Conservation (phyloP, 768 basidiomycete species). For the Mycena vitilis region DNA sequence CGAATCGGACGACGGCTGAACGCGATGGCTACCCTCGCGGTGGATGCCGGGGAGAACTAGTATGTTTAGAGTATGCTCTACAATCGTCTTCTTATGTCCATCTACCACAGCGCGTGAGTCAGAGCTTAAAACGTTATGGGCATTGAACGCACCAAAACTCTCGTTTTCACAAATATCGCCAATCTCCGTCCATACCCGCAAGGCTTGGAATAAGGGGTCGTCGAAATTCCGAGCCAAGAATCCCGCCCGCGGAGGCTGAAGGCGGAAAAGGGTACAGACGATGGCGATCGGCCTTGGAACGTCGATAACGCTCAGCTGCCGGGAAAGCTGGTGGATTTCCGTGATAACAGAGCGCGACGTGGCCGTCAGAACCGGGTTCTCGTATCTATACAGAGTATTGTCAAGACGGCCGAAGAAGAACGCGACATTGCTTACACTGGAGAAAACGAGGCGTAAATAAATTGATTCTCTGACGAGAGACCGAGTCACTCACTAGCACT, state of each 20-base stretch:
- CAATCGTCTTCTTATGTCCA: slow-evolving; percentile 77
- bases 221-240: slow-evolving; percentile 40
- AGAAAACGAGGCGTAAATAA: slow-evolving; percentile 27
- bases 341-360: slow-evolving; percentile 78
- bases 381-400: slow-evolving; percentile 58
- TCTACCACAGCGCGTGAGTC: slow-evolving; percentile 54
- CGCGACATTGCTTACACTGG: slow-evolving; percentile 53
- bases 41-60: slow-evolving; percentile 81
- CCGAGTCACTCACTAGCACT: slow-evolving; percentile 67
- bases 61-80: slow-evolving; percentile 85
- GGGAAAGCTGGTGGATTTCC: slow-evolving; percentile 74
- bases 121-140: slow-evolving; percentile 21
- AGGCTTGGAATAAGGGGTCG: slow-evolving; percentile 67
- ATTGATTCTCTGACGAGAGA: slow-evolving; percentile 10
- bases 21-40: slow-evolving; percentile 49
- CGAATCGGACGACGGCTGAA: slow-evolving; percentile 49
- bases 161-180: slow-evolving; percentile 83
- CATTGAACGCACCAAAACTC: slow-evolving; percentile 70
- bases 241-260: slow-evolving; percentile 48
- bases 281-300: slow-evolving; percentile 76
- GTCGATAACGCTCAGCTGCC: slow-evolving; percentile 69
- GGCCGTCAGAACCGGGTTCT: slow-evolving; percentile 83
- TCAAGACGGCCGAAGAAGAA: slow-evolving; percentile 23
- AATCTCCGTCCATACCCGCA: slow-evolving; percentile 81
- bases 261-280: slow-evolving; percentile 65